Evolutionary conservation across 805 yeast species (phyloP).

Genomic region (Metschnikowia shivogae): DNA sequence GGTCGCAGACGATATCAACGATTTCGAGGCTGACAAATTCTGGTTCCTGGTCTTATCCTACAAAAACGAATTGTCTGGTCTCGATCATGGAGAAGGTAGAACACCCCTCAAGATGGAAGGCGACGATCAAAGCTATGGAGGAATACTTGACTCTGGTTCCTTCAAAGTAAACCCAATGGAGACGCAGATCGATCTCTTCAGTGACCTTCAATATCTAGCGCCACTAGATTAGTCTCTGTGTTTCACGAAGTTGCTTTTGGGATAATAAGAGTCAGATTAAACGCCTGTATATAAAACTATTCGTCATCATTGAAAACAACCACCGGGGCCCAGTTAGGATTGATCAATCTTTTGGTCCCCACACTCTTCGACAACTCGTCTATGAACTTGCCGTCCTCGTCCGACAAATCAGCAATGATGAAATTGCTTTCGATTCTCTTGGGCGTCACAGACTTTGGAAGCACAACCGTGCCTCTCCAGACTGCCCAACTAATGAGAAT

Average conservation of each 20-base stretch:
- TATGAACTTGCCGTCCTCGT: slow-evolving; percentile 34
- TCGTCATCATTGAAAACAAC: slow-evolving; percentile 24
- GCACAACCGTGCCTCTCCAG: slow-evolving; percentile 50
- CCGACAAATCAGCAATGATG: slow-evolving; percentile 27
- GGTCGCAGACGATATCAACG: slow-evolving; percentile 13
- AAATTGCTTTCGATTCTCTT: slow-evolving; percentile 34
- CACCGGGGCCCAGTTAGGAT: slow-evolving; percentile 33
- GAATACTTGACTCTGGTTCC: background rate
- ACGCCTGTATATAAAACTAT: background rate
- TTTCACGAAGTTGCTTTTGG: background rate
- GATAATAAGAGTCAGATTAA: background rate
- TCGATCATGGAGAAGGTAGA: background rate
- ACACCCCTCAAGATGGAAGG: background rate
- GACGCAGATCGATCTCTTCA: slow-evolving; percentile 23
- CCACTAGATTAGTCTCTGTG: background rate
- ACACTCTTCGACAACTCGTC: slow-evolving; percentile 22
- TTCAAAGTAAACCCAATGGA: slow-evolving; percentile 1
- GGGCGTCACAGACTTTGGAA: slow-evolving; percentile 32
- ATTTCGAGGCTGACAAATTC: slow-evolving; percentile 30
- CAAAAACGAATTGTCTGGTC: slow-evolving; percentile 19
- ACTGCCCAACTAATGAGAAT: slow-evolving; percentile 57
- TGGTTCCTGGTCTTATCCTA: slow-evolving; percentile 34
- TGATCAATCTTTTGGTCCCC: slow-evolving; percentile 31
- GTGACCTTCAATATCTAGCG: slow-evolving; percentile 21
- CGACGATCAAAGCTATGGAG: background rate